Percentiles rank a stretch among this genome's conserved stretches.
These are phyloP conservation scores for Saxophila tyrrhenica DNA, from an alignment of 495 filamentous ascomycete genomes.

Conservation along the genomic window DNA sequence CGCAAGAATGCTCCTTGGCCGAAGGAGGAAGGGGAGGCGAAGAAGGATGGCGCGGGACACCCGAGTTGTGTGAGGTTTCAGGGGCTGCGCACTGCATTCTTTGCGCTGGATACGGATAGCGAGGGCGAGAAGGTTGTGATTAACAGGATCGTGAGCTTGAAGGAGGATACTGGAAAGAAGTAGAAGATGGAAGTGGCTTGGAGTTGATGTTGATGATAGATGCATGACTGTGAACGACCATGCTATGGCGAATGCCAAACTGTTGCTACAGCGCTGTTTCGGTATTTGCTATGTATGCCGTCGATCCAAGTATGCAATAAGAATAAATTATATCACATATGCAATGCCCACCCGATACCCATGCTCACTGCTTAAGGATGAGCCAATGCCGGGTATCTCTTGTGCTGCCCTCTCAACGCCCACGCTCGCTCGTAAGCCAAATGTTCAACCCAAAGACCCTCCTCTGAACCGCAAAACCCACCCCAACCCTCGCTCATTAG, in stretches of 20 bases:
- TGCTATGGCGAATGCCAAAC: too few species aligned
- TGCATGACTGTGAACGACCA: too few species aligned
- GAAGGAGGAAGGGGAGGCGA: conserved; percentile 40
- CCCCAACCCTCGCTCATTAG: background rate
- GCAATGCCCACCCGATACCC: too few species aligned
- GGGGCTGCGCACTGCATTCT: conserved; percentile 83
- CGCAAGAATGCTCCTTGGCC: conserved; percentile 69
- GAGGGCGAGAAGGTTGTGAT: conserved; percentile 56
- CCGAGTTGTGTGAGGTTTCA: conserved; percentile 69
- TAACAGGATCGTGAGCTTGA: conserved; percentile 86
- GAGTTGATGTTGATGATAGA: too few species aligned
- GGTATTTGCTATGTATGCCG: too few species aligned
- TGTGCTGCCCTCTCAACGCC: background rate
- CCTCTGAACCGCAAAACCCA: too few species aligned
- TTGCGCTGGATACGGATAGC: conserved; percentile 70
- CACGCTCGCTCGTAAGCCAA: background rate
- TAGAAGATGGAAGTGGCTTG: too few species aligned
- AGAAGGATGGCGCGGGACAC: conserved; percentile 35
- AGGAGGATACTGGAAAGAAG: conserved; percentile 73
- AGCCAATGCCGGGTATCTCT: background rate
- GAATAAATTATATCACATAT: too few species aligned
- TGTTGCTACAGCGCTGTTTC: too few species aligned
- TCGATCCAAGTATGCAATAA: too few species aligned
- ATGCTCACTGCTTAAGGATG: background rate
- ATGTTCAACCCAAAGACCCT: background rate